These are phyloP conservation scores for Obba rivulosa DNA, from an alignment of 768 basidiomycete genomes.

Conservation along the genomic window DNA sequence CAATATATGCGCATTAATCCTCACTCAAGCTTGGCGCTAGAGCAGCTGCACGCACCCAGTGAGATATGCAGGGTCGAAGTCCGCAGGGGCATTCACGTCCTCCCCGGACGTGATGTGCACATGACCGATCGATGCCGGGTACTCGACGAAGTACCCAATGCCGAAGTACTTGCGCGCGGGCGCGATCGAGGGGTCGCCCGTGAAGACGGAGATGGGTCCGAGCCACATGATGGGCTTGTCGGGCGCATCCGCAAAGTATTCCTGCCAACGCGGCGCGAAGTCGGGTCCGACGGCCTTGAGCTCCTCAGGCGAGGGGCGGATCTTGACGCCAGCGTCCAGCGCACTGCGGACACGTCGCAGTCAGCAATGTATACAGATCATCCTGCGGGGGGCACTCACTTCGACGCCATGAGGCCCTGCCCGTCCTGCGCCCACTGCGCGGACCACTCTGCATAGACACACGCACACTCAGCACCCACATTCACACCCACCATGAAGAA, in stretches of 20 bases:
- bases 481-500: no score
- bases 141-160: constrained; percentile 27
- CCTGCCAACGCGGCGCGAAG: constrained; percentile 45
- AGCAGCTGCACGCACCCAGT: constrained; percentile 30
- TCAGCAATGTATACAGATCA: background rate
- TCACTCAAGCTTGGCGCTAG: no score
- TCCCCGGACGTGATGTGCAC: constrained; percentile 42
- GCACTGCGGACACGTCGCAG: constrained; percentile 31
- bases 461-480: no score
- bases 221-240: constrained; percentile 53
- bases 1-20: no score
- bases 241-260: constrained; percentile 42
- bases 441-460: constrained; percentile 28
- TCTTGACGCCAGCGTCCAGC: constrained; percentile 50
- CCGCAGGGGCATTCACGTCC: constrained; percentile 35
- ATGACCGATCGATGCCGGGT: constrained; percentile 43
- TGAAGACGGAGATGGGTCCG: constrained; percentile 36
- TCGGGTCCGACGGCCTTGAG: constrained; percentile 42
- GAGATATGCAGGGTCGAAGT: constrained; percentile 43
- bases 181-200: constrained; percentile 12
- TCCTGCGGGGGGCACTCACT: constrained; percentile 28
- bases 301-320: constrained; percentile 47
- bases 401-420: constrained; percentile 46
- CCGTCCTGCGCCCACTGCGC: constrained; percentile 33
- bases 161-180: constrained; percentile 24